A percentile compares a stretch with the other conserved stretches of the same genome.
Evolutionary conservation across 257 asterid species (phyloP).

Genomic region (Vinca minor): DNA sequence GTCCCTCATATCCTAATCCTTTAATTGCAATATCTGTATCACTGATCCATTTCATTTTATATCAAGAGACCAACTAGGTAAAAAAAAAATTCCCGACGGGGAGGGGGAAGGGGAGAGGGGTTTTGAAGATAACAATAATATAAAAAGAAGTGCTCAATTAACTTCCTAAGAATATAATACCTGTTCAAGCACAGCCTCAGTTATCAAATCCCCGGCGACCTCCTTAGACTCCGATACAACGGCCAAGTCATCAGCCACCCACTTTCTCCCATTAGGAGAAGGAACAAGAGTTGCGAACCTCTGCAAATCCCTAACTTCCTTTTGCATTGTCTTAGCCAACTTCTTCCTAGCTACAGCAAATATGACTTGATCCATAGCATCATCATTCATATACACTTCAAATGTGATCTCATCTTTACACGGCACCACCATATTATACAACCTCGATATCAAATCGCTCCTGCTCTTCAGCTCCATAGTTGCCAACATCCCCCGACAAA

Average conservation of each 20-base stretch:
- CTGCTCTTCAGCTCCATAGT: slow-evolving; percentile 91
- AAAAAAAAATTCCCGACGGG: no score
- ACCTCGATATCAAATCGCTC: slow-evolving; percentile 81
- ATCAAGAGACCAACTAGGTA: no score
- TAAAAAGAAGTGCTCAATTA: not conserved
- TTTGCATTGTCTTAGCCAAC: slow-evolving; percentile 69
- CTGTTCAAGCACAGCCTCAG: slow-evolving; percentile 87
- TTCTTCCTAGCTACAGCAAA: slow-evolving; percentile 81
- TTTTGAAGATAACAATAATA: no score
- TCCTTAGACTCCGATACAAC: slow-evolving; percentile 80
- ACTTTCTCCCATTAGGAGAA: slow-evolving; percentile 70
- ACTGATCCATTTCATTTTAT: no score
- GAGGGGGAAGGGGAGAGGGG: no score
- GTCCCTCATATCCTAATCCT: no score
- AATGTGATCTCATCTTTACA: slow-evolving; percentile 90
- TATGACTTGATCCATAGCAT: slow-evolving; percentile 80
- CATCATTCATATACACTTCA: slow-evolving; percentile 90
- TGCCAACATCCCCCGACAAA: slow-evolving; percentile 79
- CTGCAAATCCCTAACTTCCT: slow-evolving; percentile 73
- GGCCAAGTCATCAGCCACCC: slow-evolving; percentile 82
- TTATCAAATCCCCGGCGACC: slow-evolving; percentile 80
- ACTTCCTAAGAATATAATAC: slow-evolving; percentile 19
- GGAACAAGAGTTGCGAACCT: slow-evolving; percentile 55
- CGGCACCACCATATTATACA: slow-evolving; percentile 80
- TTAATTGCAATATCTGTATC: no score